Evolutionary conservation across 1,284 basidiomycete species (phyloP).

Genomic region (Puccinia brachypodii): DNA sequence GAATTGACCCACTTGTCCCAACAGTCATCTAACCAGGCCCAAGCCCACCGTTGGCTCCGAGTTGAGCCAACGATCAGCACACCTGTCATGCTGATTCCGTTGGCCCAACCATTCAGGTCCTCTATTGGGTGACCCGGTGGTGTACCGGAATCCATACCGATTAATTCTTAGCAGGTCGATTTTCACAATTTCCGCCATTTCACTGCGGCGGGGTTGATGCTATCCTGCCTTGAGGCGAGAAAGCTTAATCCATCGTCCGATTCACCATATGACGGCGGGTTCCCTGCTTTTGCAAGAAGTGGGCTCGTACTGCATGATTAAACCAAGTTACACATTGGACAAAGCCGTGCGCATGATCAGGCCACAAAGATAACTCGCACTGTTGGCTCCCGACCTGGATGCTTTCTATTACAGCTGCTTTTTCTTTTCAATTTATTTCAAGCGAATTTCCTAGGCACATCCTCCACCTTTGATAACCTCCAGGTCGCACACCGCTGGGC

Average conservation of each 20-base stretch:
- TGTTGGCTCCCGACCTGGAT: background rate
- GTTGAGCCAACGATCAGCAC: no score
- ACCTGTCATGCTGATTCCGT: no score
- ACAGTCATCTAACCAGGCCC: no score
- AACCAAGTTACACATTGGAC: background rate
- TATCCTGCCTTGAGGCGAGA: background rate
- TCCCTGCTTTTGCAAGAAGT: background rate
- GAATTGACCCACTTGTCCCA: no score
- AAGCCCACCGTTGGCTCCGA: no score
- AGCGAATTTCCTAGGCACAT: conserved; percentile 3
- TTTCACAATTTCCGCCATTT: background rate
- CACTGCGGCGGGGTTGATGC: background rate
- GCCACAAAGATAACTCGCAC: background rate
- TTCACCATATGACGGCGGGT: background rate
- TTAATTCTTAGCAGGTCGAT: no score
- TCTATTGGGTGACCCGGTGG: no score
- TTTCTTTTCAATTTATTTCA: background rate
- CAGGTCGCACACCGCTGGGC: background rate
- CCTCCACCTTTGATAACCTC: background rate
- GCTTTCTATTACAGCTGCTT: background rate
- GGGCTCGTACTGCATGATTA: background rate
- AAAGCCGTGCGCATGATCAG: conserved; percentile 11
- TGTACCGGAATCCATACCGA: no score
- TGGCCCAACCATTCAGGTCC: no score
- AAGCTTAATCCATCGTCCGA: background rate